A percentile compares a stretch with the other conserved stretches of the same genome.
Evolutionary conservation across 345 rosid genomes (phyloP).

Genomic region (Aquilaria sinensis): DNA sequence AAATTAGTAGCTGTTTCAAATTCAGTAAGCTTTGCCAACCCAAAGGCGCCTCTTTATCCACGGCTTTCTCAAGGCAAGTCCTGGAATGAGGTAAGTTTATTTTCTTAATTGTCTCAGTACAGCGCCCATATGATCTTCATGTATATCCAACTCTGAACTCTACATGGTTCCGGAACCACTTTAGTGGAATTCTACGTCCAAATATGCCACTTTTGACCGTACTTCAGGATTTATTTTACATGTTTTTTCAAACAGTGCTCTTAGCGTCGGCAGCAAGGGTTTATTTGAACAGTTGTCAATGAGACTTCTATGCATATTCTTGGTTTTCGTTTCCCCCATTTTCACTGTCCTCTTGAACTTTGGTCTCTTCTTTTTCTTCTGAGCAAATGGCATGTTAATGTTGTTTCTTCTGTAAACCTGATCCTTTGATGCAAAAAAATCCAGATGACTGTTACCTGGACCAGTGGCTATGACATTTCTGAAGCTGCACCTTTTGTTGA

Average conservation of each 20-base stretch:
- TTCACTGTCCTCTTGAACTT: too few species aligned
- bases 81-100: constrained; percentile 35
- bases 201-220: too few species aligned
- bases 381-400: neutral
- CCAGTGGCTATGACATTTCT: constrained; percentile 37
- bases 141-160: too few species aligned
- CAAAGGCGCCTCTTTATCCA: constrained; percentile 41
- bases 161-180: too few species aligned
- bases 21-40: constrained; percentile 23
- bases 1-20: constrained; percentile 32
- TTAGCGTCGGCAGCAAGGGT: neutral
- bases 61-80: constrained; percentile 44
- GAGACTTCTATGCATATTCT: neutral
- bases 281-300: neutral
- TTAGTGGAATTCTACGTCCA: too few species aligned
- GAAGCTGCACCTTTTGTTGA: constrained; percentile 41
- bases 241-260: too few species aligned
- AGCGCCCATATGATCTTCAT: too few species aligned
- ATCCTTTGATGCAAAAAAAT: neutral
- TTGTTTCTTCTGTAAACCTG: neutral
- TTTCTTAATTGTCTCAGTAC: neutral
- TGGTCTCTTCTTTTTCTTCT: too few species aligned
- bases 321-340: neutral
- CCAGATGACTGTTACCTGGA: constrained; percentile 52
- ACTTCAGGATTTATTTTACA: too few species aligned